phyloP scores from a whole-genome alignment of 208 protist species.

The Tritrichomonas musculus region DNA sequence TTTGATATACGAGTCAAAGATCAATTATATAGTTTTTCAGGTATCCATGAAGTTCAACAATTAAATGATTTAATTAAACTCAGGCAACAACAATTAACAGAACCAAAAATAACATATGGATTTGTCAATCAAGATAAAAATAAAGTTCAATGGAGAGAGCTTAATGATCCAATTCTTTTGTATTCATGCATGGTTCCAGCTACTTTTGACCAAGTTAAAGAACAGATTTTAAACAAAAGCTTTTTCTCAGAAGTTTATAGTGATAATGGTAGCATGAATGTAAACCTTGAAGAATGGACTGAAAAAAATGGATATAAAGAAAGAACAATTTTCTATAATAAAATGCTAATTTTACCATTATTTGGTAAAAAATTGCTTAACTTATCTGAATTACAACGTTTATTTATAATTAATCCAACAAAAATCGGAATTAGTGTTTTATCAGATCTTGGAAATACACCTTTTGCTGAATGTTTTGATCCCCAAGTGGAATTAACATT shows the following conservation, averaged over 20 bases:
- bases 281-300: background rate
- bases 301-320: background rate
- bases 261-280: background rate
- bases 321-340: background rate
- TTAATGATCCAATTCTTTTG: background rate
- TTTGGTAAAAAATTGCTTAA: background rate
- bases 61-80: background rate
- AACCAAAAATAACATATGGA: background rate
- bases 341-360: background rate
- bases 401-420: background rate
- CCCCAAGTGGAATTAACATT: background rate
- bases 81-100: background rate
- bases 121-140: background rate
- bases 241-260: background rate
- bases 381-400: background rate
- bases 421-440: background rate
- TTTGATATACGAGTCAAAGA: background rate
- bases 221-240: background rate
- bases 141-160: background rate
- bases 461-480: conserved; percentile 4
- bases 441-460: background rate
- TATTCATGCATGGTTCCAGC: background rate
- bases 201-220: background rate
- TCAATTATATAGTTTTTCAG: background rate
- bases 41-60: background rate